Evolutionary conservation across 1,284 basidiomycete genomes (phyloP).

Genomic region (Mycena citricolor): DNA sequence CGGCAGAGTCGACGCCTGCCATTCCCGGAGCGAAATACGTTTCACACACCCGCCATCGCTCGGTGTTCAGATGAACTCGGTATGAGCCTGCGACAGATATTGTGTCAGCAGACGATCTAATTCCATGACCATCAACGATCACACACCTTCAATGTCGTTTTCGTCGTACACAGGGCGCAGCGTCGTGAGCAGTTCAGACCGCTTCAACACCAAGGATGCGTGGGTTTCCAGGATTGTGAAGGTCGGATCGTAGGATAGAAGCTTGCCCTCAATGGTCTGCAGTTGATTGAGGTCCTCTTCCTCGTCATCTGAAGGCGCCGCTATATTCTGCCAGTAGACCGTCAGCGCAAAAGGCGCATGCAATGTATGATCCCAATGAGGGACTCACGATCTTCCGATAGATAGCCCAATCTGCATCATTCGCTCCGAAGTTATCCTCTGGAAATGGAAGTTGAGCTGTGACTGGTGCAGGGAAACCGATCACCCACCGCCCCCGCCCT

Average conservation of each 20-base stretch:
- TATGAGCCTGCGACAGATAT: conserved; percentile 48
- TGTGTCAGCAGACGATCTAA: not conserved
- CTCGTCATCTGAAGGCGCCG: conserved; percentile 91
- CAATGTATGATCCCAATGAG: not conserved
- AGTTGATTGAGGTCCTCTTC: conserved; percentile 86
- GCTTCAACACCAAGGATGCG: conserved; percentile 71
- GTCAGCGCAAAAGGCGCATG: not conserved
- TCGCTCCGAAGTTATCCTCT: conserved; percentile 95
- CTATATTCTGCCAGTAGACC: conserved; percentile 57
- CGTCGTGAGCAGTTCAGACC: conserved; percentile 82
- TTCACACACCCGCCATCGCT: conserved; percentile 91
- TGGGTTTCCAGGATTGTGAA: conserved; percentile 86
- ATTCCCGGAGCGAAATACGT: conserved; percentile 91
- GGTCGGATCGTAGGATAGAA: conserved; percentile 81
- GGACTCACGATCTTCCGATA: conserved; percentile 89
- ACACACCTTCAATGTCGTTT: conserved; percentile 65
- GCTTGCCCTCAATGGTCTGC: conserved; percentile 74
- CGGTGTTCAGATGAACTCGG: conserved; percentile 91
- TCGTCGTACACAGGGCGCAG: conserved; percentile 77
- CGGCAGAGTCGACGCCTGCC: conserved; percentile 94
- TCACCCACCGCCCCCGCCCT: conserved; percentile 68
- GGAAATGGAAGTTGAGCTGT: conserved; percentile 10
- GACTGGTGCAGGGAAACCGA: not conserved
- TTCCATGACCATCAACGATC: not conserved
- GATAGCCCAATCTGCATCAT: conserved; percentile 97